These are phyloP conservation scores for Ceratocystis destructans DNA, from an alignment of 2,329 filamentous ascomycete species.

Conservation along the genomic window DNA sequence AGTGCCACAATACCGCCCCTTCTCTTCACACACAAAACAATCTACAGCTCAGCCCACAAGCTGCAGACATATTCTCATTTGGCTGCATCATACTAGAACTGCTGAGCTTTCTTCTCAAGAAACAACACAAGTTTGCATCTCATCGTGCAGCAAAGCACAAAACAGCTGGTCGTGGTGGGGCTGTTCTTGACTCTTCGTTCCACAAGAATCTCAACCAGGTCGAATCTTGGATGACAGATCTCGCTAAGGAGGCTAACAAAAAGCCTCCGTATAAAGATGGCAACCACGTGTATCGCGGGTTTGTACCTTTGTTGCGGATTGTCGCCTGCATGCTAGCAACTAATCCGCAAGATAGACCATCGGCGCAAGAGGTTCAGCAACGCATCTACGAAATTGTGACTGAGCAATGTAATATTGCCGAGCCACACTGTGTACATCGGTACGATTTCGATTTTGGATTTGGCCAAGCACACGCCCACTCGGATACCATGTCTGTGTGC, in stretches of 20 bases:
- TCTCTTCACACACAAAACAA: conserved; percentile 30
- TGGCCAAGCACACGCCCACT: conserved; percentile 20
- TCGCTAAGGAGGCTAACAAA: conserved; percentile 46
- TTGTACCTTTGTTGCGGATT: conserved; percentile 39
- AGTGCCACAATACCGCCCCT: conserved; percentile 23
- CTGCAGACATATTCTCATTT: conserved; percentile 59
- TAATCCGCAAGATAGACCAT: conserved; percentile 39
- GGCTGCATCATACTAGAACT: conserved; percentile 62
- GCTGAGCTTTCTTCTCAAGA: conserved; percentile 54
- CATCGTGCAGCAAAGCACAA: conserved; percentile 55
- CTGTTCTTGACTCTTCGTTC: conserved; percentile 55
- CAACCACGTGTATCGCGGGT: conserved; percentile 36
- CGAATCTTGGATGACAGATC: conserved; percentile 49
- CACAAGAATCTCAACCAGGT: conserved; percentile 57
- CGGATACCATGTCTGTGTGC: conserved; percentile 19
- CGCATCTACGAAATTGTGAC: conserved; percentile 40
- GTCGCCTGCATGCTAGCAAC: conserved; percentile 41
- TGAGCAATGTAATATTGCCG: conserved; percentile 33
- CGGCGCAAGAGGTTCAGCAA: conserved; percentile 38
- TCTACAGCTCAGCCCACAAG: conserved; percentile 38
- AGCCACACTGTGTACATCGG: conserved; percentile 42
- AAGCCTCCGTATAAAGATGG: conserved; percentile 30
- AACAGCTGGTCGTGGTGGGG: conserved; percentile 42
- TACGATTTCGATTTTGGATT: conserved; percentile 29
- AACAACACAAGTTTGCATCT: conserved; percentile 49